Conservation (phyloP, 805 yeast genomes). For the Myxozyma kluyveri region DNA sequence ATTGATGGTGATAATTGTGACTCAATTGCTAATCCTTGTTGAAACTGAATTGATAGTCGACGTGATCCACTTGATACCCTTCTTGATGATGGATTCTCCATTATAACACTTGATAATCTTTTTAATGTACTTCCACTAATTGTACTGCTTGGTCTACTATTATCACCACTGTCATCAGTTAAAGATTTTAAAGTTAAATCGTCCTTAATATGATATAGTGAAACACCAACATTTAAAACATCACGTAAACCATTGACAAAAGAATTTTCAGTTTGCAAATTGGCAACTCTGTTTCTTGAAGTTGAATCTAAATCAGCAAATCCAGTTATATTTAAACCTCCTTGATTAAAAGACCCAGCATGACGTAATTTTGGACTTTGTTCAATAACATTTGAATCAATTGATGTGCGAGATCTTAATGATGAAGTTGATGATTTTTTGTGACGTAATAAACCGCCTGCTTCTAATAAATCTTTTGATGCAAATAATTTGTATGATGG, state of each 20-base stretch:
- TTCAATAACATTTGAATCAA: conserved; percentile 8
- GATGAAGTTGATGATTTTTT: conserved; percentile 51
- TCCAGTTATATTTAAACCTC: conserved; percentile 45
- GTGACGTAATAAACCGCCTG: conserved; percentile 18
- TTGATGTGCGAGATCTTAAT: conserved; percentile 36
- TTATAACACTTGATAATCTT: conserved; percentile 46
- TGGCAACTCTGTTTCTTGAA: conserved; percentile 38
- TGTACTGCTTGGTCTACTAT: too few species aligned
- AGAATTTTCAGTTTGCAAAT: conserved; percentile 42
- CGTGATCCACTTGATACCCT: conserved; percentile 43
- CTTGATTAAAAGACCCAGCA: too few species aligned
- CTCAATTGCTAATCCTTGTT: conserved; percentile 12
- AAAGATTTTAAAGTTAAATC: conserved; percentile 61
- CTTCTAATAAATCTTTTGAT: conserved; percentile 21
- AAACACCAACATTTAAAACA: conserved; percentile 59
- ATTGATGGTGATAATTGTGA: conserved; percentile 4
- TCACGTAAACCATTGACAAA: conserved; percentile 59
- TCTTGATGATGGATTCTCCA: conserved; percentile 50
- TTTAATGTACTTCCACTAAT: too few species aligned
- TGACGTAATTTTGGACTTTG: too few species aligned
- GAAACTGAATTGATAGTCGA: conserved; percentile 33
- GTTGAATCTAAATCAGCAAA: conserved; percentile 46
- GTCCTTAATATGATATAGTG: conserved; percentile 53
- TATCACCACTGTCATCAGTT: conserved; percentile 36
- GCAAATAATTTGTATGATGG: conserved; percentile 59